Conservation (phyloP, 345 rosid genomes). For the Camelina hispida region DNA sequence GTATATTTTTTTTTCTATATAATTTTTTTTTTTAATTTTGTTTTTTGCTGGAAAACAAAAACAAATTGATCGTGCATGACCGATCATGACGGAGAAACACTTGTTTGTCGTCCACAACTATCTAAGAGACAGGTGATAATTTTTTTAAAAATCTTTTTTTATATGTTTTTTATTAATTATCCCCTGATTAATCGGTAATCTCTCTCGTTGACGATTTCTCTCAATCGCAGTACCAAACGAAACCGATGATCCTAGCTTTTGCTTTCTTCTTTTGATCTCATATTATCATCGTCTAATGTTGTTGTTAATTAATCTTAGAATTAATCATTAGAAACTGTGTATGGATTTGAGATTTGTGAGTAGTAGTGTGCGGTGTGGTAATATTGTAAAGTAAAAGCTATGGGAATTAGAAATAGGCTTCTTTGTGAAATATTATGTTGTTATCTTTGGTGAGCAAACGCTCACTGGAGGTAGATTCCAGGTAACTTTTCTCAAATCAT, state of each 20-base stretch:
- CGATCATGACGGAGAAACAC: conserved; percentile 46
- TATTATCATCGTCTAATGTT: background rate
- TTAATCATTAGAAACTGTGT: background rate
- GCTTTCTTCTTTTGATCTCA: conserved; percentile 22
- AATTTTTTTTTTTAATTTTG: background rate
- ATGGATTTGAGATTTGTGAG: conserved; percentile 24
- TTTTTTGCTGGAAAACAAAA: background rate
- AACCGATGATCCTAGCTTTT: conserved; percentile 26
- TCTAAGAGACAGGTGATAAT: conserved; percentile 52
- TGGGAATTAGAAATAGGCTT: conserved; percentile 63
- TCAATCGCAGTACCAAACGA: background rate
- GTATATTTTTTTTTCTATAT: background rate
- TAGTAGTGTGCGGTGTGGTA: conserved; percentile 21
- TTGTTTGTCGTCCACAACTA: conserved; percentile 56
- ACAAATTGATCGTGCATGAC: conserved; percentile 31
- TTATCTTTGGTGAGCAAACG: conserved; percentile 96
- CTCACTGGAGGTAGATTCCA: conserved; percentile 93
- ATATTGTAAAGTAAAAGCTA: conserved; percentile 57
- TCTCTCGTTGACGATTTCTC: conserved; percentile 52
- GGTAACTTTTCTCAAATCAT: conserved; percentile 48
- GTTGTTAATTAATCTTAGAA: background rate
- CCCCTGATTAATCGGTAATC: conserved; percentile 43
- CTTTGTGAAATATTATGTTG: conserved; percentile 73
- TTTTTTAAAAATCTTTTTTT: background rate
- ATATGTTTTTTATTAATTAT: conserved; percentile 27